These are phyloP conservation scores for Epichloe sibirici DNA, from an alignment of 2,329 filamentous ascomycete species.

Conservation along the genomic window DNA sequence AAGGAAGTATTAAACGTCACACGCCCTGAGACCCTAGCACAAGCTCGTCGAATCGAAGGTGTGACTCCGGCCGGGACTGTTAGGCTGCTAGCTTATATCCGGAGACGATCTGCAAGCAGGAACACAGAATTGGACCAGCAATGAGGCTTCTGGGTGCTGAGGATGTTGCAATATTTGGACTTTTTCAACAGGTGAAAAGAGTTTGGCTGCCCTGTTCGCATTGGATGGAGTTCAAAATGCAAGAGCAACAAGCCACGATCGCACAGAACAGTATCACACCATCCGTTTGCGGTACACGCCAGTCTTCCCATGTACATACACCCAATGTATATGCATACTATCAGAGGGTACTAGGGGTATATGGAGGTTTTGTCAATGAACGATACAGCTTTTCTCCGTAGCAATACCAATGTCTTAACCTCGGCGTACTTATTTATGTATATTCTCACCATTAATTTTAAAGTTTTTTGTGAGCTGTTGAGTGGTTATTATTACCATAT, in stretches of 20 bases:
- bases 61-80: constrained; percentile 50
- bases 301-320: background rate
- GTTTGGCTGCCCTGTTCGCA: background rate
- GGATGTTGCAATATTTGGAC: background rate
- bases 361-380: background rate
- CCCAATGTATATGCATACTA: background rate
- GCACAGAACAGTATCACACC: background rate
- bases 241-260: background rate
- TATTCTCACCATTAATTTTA: no score
- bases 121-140: background rate
- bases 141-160: background rate
- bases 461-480: no score
- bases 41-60: constrained; percentile 80
- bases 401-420: no score
- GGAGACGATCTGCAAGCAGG: constrained; percentile 7
- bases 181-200: background rate
- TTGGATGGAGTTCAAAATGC: background rate
- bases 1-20: constrained; percentile 56
- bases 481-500: no score
- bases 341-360: background rate
- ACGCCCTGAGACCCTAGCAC: constrained; percentile 73
- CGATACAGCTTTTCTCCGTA: background rate
- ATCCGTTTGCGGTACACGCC: background rate
- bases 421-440: no score
- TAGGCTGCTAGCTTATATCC: constrained; percentile 51